Evolutionary conservation across 129 eudicot species (phyloP).

Genomic region (Daucus carota): DNA sequence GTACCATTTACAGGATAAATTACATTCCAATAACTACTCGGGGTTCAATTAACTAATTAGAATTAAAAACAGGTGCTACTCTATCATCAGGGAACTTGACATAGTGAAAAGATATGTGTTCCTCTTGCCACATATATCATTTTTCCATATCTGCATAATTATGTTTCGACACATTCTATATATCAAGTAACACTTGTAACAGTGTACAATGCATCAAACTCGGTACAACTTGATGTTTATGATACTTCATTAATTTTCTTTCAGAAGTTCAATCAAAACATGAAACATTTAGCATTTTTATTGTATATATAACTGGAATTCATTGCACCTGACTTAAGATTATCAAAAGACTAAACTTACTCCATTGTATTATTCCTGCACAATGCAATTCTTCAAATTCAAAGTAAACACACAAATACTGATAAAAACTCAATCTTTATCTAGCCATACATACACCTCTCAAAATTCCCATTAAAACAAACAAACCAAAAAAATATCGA

Average conservation of each 20-base stretch:
- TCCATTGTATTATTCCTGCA: not conserved
- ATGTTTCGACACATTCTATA: not conserved
- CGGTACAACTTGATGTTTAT: not conserved
- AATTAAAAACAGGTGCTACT: not conserved
- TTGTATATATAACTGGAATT: not conserved
- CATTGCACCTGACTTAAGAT: not conserved
- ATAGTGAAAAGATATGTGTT: not conserved
- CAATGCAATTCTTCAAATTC: not conserved
- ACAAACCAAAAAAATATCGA: not conserved
- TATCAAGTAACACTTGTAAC: not conserved
- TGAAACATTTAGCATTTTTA: not conserved
- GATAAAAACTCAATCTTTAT: conserved; percentile 1
- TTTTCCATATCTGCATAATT: not conserved
- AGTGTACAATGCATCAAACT: not conserved
- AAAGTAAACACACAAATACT: not conserved
- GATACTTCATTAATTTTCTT: not conserved
- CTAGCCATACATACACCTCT: not conserved
- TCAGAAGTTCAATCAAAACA: not conserved
- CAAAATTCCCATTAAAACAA: not conserved
- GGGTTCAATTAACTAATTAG: not conserved
- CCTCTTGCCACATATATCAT: not conserved
- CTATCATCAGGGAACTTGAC: not conserved
- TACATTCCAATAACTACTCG: not conserved
- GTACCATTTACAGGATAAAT: not conserved
- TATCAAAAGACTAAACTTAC: not conserved